These are phyloP conservation scores for Diplodia mutila DNA, from an alignment of 2,329 filamentous ascomycete species.

Conservation along the genomic window DNA sequence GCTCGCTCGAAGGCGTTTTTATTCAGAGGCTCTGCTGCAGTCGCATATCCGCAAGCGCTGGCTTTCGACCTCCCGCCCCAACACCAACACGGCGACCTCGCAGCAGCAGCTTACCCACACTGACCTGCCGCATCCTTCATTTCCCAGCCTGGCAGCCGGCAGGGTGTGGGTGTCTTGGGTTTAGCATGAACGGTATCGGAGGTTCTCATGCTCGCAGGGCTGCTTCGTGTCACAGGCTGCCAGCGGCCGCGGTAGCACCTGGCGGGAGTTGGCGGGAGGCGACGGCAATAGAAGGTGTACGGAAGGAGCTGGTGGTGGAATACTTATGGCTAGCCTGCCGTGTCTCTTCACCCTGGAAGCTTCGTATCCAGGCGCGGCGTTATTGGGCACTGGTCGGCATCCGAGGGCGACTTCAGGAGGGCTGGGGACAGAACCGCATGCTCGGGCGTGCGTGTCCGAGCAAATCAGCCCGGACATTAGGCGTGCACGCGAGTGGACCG, in stretches of 20 bases:
- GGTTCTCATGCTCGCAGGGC: slow-evolving; percentile 2
- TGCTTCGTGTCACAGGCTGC: background rate
- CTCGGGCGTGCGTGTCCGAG: slow-evolving; percentile 4
- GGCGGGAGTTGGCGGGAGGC: background rate
- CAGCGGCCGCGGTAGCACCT: background rate
- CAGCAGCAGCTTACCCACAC: slow-evolving; percentile 12
- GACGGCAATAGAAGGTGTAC: background rate
- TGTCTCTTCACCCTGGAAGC: background rate
- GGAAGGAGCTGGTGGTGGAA: background rate
- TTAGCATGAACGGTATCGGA: slow-evolving; percentile 22
- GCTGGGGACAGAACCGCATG: background rate
- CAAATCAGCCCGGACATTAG: slow-evolving; percentile 17
- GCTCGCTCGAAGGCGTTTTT: slow-evolving; percentile 2
- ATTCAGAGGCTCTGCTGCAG: slow-evolving; percentile 6
- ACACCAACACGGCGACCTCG: background rate
- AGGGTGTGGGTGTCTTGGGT: slow-evolving; percentile 21
- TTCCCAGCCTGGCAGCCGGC: slow-evolving; percentile 14
- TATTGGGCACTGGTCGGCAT: background rate
- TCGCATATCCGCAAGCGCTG: background rate
- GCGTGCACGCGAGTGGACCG: slow-evolving; percentile 19
- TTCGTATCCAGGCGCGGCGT: background rate
- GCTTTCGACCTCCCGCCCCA: background rate
- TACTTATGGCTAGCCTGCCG: slow-evolving; percentile 15
- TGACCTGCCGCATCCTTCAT: slow-evolving; percentile 21
- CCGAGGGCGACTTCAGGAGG: background rate